Percentiles rank a stretch among this genome's conserved stretches.
These are phyloP conservation scores for Boletus eberwhitei DNA, from an alignment of 768 basidiomycete genomes.

Conservation along the genomic window DNA sequence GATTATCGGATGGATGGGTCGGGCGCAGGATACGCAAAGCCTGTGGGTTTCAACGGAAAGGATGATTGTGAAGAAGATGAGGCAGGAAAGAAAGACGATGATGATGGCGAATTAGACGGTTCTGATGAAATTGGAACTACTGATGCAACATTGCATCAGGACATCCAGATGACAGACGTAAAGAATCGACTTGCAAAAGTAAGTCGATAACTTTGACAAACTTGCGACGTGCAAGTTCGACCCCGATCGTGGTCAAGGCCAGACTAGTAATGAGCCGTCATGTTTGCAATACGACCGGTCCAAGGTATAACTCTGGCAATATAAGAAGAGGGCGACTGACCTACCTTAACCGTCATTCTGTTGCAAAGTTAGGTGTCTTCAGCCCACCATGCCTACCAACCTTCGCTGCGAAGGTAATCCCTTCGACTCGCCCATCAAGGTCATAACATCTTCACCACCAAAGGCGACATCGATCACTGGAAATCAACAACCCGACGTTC, in stretches of 20 bases:
- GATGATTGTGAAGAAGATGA: too few species aligned
- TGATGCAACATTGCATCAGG: too few species aligned
- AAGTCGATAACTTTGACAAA: background rate
- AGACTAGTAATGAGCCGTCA: background rate
- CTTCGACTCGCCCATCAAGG: slow-evolving; percentile 22
- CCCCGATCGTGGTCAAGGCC: background rate
- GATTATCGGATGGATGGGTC: too few species aligned
- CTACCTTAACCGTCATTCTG: background rate
- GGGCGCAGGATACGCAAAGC: too few species aligned
- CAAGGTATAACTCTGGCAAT: background rate
- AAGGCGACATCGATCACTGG: background rate
- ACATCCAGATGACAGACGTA: too few species aligned
- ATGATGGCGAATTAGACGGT: too few species aligned
- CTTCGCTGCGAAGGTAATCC: slow-evolving; percentile 7
- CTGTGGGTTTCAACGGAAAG: too few species aligned
- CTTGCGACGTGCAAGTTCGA: background rate
- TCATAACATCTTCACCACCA: background rate
- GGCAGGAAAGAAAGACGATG: too few species aligned
- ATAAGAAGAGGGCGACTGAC: slow-evolving; percentile 12
- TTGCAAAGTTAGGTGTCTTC: background rate
- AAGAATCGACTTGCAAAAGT: too few species aligned
- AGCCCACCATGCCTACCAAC: slow-evolving; percentile 8
- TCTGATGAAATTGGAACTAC: too few species aligned
- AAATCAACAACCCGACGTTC: slow-evolving; percentile 19
- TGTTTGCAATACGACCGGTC: slow-evolving; percentile 14